Percentiles rank a stretch among this genome's conserved stretches.
These are phyloP conservation scores for Amanita phalloides DNA, from an alignment of 768 basidiomycete species.

Conservation along the genomic window DNA sequence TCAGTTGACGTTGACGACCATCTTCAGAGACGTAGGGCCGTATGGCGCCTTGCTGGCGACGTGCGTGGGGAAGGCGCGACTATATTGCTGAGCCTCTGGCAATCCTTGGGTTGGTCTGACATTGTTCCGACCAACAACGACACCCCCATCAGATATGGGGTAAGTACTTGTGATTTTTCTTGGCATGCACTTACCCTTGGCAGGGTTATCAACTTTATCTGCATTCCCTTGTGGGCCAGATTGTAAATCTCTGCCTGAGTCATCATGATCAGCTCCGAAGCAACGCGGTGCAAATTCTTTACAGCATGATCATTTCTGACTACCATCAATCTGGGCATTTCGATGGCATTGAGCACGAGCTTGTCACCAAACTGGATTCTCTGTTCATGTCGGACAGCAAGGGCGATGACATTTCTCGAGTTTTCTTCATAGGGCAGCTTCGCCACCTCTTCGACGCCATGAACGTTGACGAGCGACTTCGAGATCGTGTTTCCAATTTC, in stretches of 20 bases:
- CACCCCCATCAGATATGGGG: conserved; percentile 55
- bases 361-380: conserved; percentile 83
- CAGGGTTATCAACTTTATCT: conserved; percentile 82
- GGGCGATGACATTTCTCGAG: conserved; percentile 82
- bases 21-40: conserved; percentile 79
- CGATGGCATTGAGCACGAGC: conserved; percentile 82
- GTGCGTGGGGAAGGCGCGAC: conserved; percentile 85
- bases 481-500: conserved; percentile 70
- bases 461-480: conserved; percentile 69
- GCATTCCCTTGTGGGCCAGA: conserved; percentile 76
- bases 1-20: conserved; percentile 5
- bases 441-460: conserved; percentile 83
- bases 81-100: conserved; percentile 75
- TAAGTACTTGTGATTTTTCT: conserved; percentile 24
- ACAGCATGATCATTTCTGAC: conserved; percentile 91
- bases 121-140: conserved; percentile 40
- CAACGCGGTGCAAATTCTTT: conserved; percentile 87
- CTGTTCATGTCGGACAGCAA: conserved; percentile 92
- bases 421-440: conserved; percentile 88
- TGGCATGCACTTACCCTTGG: conserved; percentile 7
- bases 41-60: conserved; percentile 95
- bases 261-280: conserved; percentile 89
- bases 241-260: conserved; percentile 87
- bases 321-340: conserved; percentile 81
- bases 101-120: conserved; percentile 72